Conservation (phyloP, 2,329 filamentous ascomycete species). For the Verticillium zaregamsianum region DNA sequence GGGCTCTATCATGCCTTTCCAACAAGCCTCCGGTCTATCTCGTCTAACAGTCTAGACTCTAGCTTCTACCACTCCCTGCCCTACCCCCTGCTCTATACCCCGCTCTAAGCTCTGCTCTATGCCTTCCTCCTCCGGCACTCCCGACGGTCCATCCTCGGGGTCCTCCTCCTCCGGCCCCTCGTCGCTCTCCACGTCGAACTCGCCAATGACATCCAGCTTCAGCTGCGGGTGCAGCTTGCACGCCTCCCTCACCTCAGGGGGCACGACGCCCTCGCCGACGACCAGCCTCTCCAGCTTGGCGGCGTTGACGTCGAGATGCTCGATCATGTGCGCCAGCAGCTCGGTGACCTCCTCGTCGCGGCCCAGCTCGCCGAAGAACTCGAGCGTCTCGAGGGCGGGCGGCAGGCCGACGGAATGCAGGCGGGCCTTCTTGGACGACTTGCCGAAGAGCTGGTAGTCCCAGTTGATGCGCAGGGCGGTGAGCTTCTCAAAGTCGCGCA, state of each 20-base stretch:
- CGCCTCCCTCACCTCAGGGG: slow-evolving; percentile 27
- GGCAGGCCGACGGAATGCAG: slow-evolving; percentile 43
- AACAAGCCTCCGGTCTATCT: not conserved
- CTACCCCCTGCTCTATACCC: not conserved
- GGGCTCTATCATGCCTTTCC: not conserved
- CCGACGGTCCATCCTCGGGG: not conserved
- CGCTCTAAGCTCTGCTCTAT: not conserved
- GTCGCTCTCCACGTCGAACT: slow-evolving; percentile 14
- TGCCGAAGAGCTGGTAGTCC: slow-evolving; percentile 46
- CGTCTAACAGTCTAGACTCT: not conserved
- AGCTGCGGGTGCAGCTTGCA: slow-evolving; percentile 27
- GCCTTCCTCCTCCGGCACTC: not conserved
- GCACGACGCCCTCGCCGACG: slow-evolving; percentile 29
- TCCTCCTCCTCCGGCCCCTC: not conserved
- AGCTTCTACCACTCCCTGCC: not conserved
- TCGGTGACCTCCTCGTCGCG: slow-evolving; percentile 43
- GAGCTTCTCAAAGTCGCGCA: slow-evolving; percentile 38
- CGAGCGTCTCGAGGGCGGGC: slow-evolving; percentile 38
- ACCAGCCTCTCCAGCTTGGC: slow-evolving; percentile 32
- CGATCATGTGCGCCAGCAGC: slow-evolving; percentile 34
- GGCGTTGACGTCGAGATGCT: slow-evolving; percentile 31
- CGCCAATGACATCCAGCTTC: slow-evolving; percentile 27
- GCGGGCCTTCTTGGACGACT: slow-evolving; percentile 37
- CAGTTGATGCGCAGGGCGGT: slow-evolving; percentile 37
- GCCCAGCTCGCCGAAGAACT: slow-evolving; percentile 41